Evolutionary conservation across 352 stramenopile genomes (phyloP).

Genomic region (Globisporangium parvum): DNA sequence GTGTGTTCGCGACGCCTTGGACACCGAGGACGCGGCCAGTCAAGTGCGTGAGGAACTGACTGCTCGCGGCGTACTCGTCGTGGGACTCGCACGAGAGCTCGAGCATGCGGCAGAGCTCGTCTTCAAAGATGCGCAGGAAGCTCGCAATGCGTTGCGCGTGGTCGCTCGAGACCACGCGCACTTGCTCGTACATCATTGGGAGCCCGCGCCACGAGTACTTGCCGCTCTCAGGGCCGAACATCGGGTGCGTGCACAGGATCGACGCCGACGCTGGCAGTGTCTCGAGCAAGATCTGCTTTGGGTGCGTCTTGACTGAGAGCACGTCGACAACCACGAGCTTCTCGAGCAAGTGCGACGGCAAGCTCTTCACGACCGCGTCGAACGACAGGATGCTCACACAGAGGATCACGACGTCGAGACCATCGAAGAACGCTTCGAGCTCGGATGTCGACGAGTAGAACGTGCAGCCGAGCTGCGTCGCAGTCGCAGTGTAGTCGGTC

Average conservation of each 20-base stretch:
- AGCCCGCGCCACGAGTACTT: conserved; percentile 93
- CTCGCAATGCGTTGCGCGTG: conserved; percentile 70
- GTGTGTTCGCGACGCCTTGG: conserved; percentile 79
- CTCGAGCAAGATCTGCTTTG: conserved; percentile 91
- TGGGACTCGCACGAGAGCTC: conserved; percentile 95
- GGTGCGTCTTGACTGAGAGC: conserved; percentile 97
- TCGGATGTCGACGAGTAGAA: conserved; percentile 63
- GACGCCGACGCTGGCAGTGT: conserved; percentile 85
- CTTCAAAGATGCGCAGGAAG: conserved; percentile 95
- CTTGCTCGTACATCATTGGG: conserved; percentile 96
- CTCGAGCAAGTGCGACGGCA: conserved; percentile 65
- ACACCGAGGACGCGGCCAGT: conserved; percentile 94
- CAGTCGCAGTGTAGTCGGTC: conserved; percentile 72
- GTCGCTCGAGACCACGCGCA: conserved; percentile 67
- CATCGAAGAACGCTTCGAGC: conserved; percentile 86
- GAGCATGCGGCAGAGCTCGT: conserved; percentile 95
- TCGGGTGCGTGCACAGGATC: conserved; percentile 97
- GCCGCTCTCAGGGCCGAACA: conserved; percentile 96
- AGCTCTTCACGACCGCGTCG: conserved; percentile 50
- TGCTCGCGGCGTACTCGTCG: conserved; percentile 95
- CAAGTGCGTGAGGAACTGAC: conserved; percentile 98
- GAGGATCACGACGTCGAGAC: conserved; percentile 93
- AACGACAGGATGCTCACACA: conserved; percentile 81
- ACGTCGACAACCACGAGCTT: conserved; percentile 96
- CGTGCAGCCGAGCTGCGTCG: conserved; percentile 42